These are phyloP conservation scores for Oryza coarctata DNA, from an alignment of 176 grass and related monocot genomes.

Conservation along the genomic window DNA sequence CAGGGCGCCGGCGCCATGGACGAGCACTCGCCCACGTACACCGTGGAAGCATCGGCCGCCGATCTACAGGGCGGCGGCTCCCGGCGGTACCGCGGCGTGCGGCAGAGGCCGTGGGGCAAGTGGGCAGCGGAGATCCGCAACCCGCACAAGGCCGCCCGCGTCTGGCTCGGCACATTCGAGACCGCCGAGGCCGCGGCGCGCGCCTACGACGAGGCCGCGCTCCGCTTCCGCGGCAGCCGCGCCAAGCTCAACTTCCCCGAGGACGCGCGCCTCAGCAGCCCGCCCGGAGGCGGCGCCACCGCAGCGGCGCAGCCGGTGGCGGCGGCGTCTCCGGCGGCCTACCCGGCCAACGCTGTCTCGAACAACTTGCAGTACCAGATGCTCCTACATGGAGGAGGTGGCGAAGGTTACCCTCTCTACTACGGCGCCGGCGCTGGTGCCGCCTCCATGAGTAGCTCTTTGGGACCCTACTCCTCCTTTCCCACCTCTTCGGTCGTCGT, in stretches of 20 bases:
- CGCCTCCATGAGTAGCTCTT: slow-evolving; percentile 3
- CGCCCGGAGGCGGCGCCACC: background rate
- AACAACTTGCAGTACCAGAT: slow-evolving; percentile 56
- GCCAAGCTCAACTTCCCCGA: slow-evolving; percentile 99
- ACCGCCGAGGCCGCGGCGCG: slow-evolving; percentile 91
- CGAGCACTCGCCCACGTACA: slow-evolving; percentile 41
- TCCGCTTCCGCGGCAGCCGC: slow-evolving; percentile 83
- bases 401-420: background rate
- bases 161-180: slow-evolving; percentile 96
- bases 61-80: background rate
- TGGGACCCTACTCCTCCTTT: slow-evolving; percentile 32
- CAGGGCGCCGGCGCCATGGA: slow-evolving; percentile 37
- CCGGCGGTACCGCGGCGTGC: slow-evolving; percentile 77
- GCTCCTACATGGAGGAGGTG: slow-evolving; percentile 26
- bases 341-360: slow-evolving; percentile 5
- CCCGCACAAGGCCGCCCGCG: slow-evolving; percentile 83
- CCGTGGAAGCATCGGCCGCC: background rate
- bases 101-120: slow-evolving; percentile 97
- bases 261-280: slow-evolving; percentile 56
- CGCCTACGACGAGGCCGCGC: slow-evolving; percentile 90
- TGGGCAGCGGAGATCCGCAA: slow-evolving; percentile 99
- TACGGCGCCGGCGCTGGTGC: background rate
- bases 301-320: background rate
- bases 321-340: background rate
- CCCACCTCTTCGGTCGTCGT: slow-evolving; percentile 38